Conservation (phyloP, 2,329 filamentous ascomycete species). For the Ilyonectria sp. region DNA sequence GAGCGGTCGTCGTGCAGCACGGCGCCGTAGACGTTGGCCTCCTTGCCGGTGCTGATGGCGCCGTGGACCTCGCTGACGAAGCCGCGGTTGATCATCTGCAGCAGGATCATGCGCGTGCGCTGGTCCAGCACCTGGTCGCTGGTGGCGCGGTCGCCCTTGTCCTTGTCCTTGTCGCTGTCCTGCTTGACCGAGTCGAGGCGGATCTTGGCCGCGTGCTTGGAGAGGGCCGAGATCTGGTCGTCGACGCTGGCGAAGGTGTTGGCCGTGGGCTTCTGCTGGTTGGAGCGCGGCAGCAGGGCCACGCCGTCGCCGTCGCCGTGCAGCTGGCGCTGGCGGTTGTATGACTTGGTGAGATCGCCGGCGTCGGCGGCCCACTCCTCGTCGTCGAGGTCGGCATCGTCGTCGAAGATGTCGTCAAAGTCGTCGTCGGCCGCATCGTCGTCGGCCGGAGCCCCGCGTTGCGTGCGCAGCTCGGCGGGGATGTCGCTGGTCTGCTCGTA, state of each 20-base stretch:
- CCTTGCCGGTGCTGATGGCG: constrained; percentile 95
- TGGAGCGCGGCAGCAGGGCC: constrained; percentile 78
- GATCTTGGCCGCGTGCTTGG: constrained; percentile 89
- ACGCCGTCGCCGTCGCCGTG: constrained; percentile 62
- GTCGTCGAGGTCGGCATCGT: constrained; percentile 73
- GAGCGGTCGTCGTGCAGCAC: constrained; percentile 73
- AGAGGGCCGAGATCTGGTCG: constrained; percentile 88
- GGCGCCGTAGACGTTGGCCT: constrained; percentile 98
- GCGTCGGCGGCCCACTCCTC: constrained; percentile 73
- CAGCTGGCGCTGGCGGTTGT: constrained; percentile 85
- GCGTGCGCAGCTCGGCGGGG: constrained; percentile 51
- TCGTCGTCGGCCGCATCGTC: constrained; percentile 45
- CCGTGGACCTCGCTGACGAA: constrained; percentile 94
- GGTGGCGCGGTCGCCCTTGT: constrained; percentile 94
- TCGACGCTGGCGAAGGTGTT: constrained; percentile 87
- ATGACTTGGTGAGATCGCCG: constrained; percentile 85
- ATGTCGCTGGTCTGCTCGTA: constrained; percentile 58
- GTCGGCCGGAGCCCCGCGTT: constrained; percentile 40
- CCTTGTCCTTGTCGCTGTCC: constrained; percentile 73
- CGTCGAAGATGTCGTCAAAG: constrained; percentile 52
- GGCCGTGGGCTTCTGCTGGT: constrained; percentile 82
- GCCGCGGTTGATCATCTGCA: constrained; percentile 95
- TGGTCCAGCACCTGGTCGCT: constrained; percentile 96
- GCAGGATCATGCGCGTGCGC: constrained; percentile 92
- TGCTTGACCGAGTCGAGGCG: constrained; percentile 78